Percentiles rank a stretch among this genome's conserved stretches.
Conservation (phyloP, 2,329 filamentous ascomycete species). For the Nemania sp. region DNA sequence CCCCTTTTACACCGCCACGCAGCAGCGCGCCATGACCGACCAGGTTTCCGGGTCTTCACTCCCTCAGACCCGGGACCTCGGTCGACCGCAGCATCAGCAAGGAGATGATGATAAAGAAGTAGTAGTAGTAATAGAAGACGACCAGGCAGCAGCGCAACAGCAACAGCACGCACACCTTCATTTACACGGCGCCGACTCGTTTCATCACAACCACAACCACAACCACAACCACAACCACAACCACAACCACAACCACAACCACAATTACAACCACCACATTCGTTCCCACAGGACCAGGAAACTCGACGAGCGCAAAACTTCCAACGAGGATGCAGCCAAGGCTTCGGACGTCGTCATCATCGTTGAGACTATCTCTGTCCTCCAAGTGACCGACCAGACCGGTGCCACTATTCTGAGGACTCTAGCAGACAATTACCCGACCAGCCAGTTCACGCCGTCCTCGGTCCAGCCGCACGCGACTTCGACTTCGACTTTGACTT, state of each 20-base stretch:
- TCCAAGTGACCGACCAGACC: conserved; percentile 54
- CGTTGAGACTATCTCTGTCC: conserved; percentile 58
- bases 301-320: conserved; percentile 29
- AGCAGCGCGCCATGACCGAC: conserved; percentile 48
- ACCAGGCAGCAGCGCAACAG: conserved; percentile 8
- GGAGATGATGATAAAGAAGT: neutral
- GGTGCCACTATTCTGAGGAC: conserved; percentile 53
- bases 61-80: conserved; percentile 49
- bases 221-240: conserved; percentile 33
- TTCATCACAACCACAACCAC: conserved; percentile 23
- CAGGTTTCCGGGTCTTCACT: conserved; percentile 52
- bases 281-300: conserved; percentile 32
- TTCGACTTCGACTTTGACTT: conserved; percentile 44
- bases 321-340: conserved; percentile 7
- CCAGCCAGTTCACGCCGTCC: conserved; percentile 20
- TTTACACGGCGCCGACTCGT: conserved; percentile 26
- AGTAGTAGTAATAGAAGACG: conserved; percentile 5
- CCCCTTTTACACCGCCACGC: conserved; percentile 43
- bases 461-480: conserved; percentile 32
- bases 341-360: conserved; percentile 44
- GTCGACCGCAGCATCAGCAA: conserved; percentile 19
- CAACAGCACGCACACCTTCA: conserved; percentile 39
- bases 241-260: conserved; percentile 39
- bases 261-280: conserved; percentile 39
- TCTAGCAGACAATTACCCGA: conserved; percentile 37